A percentile compares a stretch with the other conserved stretches of the same genome.
Conservation (phyloP, 2,329 filamentous ascomycete genomes). For the Aspergillus brunneoviolaceus region DNA sequence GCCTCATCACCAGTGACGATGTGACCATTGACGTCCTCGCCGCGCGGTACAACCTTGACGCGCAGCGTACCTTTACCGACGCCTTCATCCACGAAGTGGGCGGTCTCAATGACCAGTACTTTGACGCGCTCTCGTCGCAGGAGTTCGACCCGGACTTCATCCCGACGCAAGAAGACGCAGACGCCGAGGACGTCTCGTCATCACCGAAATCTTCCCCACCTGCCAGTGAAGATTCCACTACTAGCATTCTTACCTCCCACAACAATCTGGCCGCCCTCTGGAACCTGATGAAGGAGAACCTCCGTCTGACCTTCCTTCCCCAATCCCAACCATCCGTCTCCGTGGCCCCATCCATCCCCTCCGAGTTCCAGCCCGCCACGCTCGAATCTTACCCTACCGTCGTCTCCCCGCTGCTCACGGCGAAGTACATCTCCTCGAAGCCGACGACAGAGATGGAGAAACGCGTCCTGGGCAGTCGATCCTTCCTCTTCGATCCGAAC, state of each 20-base stretch:
- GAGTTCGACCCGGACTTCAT: constrained; percentile 30
- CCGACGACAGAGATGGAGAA: constrained; percentile 25
- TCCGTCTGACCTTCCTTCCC: constrained; percentile 51
- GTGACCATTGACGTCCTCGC: constrained; percentile 71
- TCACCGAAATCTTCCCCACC: constrained; percentile 17
- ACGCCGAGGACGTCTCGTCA: constrained; percentile 14
- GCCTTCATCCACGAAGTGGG: constrained; percentile 74
- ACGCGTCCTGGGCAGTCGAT: constrained; percentile 53
- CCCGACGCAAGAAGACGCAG: constrained; percentile 25
- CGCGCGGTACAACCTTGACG: constrained; percentile 67
- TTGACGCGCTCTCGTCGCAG: constrained; percentile 44
- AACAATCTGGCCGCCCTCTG: constrained; percentile 62
- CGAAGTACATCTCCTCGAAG: constrained; percentile 42
- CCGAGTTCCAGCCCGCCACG: constrained; percentile 33
- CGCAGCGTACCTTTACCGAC: constrained; percentile 69
- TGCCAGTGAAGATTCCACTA: constrained; percentile 47
- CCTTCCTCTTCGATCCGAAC: constrained; percentile 65
- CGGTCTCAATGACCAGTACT: constrained; percentile 65
- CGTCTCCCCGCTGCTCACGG: constrained; percentile 47
- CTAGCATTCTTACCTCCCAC: constrained; percentile 56
- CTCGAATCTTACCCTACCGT: constrained; percentile 40
- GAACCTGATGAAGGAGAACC: constrained; percentile 62
- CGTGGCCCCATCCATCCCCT: constrained; percentile 32
- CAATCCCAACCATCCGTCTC: constrained; percentile 12
- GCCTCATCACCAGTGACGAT: constrained; percentile 65